Evolutionary conservation across 2,329 filamentous ascomycete genomes (phyloP), one percentile per base, ranked within the genome.

Genomic region (Phialophora tarda): DNA sequence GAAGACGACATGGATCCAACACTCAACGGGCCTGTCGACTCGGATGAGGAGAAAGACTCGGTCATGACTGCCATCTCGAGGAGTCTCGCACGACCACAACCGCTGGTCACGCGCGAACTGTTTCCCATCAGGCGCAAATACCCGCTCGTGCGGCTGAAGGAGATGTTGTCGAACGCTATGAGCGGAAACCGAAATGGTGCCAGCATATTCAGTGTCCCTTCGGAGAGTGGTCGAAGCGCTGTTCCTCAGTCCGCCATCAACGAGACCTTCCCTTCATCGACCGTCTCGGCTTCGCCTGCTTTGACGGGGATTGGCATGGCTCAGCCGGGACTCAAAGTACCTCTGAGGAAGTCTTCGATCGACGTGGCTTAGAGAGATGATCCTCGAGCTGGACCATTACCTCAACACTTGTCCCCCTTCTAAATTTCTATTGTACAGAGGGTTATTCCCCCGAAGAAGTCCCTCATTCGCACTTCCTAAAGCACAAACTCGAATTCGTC

Each of bases 11-110:
- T 72, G 23, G 70, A 72, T 56, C 91, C 88, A 2, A 63, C 67
- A 10, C 54, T 70, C n/a, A 59, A 63, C 12, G 72, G 72, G 24
- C 91, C 92, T 1, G 87, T 99, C 44, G 95, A 99, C 77, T 95
- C 91, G 1, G 95, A 99, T 75, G 95, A 98, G 81, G 95, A 99
- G 78, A 92, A 92, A 59, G 89, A 93, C 57, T 85, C 90, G 0
- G 91, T 98, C 59, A 97, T 98, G 92, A 83, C 86, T 34, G 91
- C 91, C 7, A 85, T 91, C 55, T 82, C 86, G 21, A 85, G 86
- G 64, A 71, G 72, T 17, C 77, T 94, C 62, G 83, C 88, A 26
- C 87, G 88, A 62, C 93, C 94, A 0, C 88, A 89, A 69, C 93
- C 94, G 0, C 81, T 96, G 4, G 85, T 92, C 30, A 87, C 88